Percentiles rank a stretch among this genome's conserved stretches.
These are phyloP conservation scores for Tothia fuscella DNA, from an alignment of 2,329 filamentous ascomycete genomes.

Conservation along the genomic window DNA sequence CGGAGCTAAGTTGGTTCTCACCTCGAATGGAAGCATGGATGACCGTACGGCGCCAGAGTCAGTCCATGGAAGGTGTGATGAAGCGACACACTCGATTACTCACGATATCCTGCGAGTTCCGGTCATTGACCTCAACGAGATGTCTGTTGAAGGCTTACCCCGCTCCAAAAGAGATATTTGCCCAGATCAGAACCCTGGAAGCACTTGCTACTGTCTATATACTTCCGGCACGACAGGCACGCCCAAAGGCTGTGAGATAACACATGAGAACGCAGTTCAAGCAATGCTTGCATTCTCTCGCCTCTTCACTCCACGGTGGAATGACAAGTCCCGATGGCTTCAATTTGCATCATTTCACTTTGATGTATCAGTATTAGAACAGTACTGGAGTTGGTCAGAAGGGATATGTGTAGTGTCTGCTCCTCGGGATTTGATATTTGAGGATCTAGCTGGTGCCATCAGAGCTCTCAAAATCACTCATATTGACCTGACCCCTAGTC, in stretches of 20 bases:
- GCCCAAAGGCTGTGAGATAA: constrained; percentile 80
- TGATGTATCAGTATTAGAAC: constrained; percentile 83
- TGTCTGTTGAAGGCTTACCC: too few relatives aligned
- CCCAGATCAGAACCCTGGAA: constrained; percentile 12
- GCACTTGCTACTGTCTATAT: constrained; percentile 14
- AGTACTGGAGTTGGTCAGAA: constrained; percentile 92
- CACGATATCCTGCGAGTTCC: too few relatives aligned
- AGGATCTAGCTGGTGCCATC: constrained; percentile 67
- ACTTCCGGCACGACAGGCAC: constrained; percentile 80
- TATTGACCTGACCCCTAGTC: constrained; percentile 80
- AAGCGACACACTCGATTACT: too few relatives aligned
- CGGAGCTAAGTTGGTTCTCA: constrained; percentile 47
- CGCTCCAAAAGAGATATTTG: too few relatives aligned
- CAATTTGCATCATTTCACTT: constrained; percentile 95
- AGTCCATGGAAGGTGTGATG: constrained; percentile 36
- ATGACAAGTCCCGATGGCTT: constrained; percentile 62
- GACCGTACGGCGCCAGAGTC: too few relatives aligned
- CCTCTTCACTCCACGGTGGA: constrained; percentile 67
- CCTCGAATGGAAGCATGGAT: background rate
- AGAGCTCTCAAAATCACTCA: constrained; percentile 66
- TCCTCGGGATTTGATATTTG: constrained; percentile 71
- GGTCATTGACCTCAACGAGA: constrained; percentile 19
- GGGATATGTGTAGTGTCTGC: constrained; percentile 76
- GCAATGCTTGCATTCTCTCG: constrained; percentile 77
- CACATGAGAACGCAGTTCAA: constrained; percentile 79